Conservation (phyloP, 1,139 yeast species). For the Barnettozyma hawaiiensis region DNA sequence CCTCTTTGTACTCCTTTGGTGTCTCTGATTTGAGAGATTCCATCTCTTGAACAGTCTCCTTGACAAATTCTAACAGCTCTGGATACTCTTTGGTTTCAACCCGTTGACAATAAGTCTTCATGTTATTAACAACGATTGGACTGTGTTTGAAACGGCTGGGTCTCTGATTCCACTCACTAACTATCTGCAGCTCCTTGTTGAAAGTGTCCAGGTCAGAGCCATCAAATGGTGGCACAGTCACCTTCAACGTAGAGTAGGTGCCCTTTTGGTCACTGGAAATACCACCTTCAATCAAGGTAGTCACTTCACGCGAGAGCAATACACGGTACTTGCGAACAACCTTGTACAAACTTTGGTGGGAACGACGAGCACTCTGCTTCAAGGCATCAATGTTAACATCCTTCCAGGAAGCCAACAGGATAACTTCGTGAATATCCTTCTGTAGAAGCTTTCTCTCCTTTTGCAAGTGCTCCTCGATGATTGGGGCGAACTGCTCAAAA, state of each 20-base stretch:
- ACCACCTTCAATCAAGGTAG: slow-evolving; percentile 59
- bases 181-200: slow-evolving; percentile 16
- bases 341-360: slow-evolving; percentile 81
- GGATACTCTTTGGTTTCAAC: slow-evolving; percentile 34
- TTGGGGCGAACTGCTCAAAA: slow-evolving; percentile 57
- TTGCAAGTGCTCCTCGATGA: slow-evolving; percentile 41
- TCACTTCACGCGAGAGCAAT: slow-evolving; percentile 49
- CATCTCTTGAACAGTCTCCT: slow-evolving; percentile 50
- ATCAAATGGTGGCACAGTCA: slow-evolving; percentile 8
- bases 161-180: slow-evolving; percentile 46
- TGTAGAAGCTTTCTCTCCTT: slow-evolving; percentile 51
- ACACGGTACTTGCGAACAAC: slow-evolving; percentile 77
- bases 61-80: slow-evolving; percentile 45
- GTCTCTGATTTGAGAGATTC: slow-evolving; percentile 68
- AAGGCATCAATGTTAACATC: slow-evolving; percentile 92
- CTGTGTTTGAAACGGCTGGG: slow-evolving; percentile 51
- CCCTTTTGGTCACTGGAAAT: slow-evolving; percentile 29
- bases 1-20: slow-evolving; percentile 65
- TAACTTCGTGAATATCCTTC: slow-evolving; percentile 79
- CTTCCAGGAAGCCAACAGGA: slow-evolving; percentile 91
- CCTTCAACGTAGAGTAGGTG: slow-evolving; percentile 12
- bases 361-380: slow-evolving; percentile 85
- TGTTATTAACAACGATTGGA: slow-evolving; percentile 45
- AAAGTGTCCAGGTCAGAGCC: slow-evolving; percentile 14
- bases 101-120: slow-evolving; percentile 43